Conservation (phyloP, 176 grass and related monocot species). For the Eleusine indica region DNA sequence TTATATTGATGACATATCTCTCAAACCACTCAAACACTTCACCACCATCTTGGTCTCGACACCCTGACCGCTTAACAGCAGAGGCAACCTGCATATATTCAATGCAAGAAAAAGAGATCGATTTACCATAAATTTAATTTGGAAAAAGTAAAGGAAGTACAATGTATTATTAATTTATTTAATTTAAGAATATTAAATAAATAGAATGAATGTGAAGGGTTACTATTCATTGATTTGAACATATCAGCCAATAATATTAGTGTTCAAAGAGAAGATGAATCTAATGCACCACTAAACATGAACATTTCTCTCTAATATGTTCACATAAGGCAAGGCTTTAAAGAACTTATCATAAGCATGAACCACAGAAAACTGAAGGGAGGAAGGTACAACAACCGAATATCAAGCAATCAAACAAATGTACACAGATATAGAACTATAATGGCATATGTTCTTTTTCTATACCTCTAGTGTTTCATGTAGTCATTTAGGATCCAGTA, state of each 20-base stretch:
- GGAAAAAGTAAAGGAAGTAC: neutral
- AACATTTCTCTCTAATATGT: neutral
- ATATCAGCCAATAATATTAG: neutral
- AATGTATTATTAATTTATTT: neutral
- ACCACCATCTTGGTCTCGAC: slow-evolving; percentile 48
- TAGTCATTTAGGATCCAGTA: neutral
- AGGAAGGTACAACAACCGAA: neutral
- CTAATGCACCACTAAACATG: neutral
- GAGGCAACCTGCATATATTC: slow-evolving; percentile 52
- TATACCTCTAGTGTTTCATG: neutral
- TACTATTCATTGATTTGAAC: neutral
- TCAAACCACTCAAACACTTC: slow-evolving; percentile 89
- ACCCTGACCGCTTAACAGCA: slow-evolving; percentile 55
- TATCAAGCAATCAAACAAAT: neutral
- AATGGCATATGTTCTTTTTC: neutral
- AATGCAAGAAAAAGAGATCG: slow-evolving; percentile 3
- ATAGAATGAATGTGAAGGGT: neutral
- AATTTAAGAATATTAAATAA: neutral
- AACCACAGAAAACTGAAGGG: neutral
- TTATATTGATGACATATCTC: slow-evolving; percentile 64
- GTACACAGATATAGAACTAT: neutral
- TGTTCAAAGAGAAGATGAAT: neutral
- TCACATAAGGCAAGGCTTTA: neutral
- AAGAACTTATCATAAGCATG: slow-evolving; percentile 1
- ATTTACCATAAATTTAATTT: neutral